Evolutionary conservation across 192 early-diverging fungal species (phyloP).

Genomic region (Coemansia umbellata): DNA sequence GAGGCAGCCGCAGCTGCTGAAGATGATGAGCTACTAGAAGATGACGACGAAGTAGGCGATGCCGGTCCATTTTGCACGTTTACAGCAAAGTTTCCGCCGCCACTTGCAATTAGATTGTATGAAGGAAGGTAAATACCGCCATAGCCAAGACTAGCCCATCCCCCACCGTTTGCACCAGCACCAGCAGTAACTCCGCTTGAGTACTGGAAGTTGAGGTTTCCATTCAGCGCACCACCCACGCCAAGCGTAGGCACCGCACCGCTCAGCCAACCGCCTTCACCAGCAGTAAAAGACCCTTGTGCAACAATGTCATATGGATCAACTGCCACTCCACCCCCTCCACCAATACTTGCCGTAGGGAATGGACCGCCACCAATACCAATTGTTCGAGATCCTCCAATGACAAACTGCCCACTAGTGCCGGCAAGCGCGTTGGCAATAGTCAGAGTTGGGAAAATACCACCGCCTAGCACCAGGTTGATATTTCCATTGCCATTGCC

Average conservation of each 20-base stretch:
- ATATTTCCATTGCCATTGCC: conserved; percentile 10
- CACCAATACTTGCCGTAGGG: conserved; percentile 5
- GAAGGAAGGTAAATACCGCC: conserved; percentile 24
- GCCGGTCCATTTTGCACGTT: conserved; percentile 17
- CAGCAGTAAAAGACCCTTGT: conserved; percentile 15
- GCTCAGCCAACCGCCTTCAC: conserved; percentile 21
- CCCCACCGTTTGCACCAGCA: conserved; percentile 9
- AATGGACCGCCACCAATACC: conserved; percentile 16
- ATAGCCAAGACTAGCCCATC: conserved; percentile 4
- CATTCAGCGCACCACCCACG: conserved; percentile 5
- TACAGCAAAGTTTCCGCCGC: conserved; percentile 8
- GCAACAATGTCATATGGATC: conserved; percentile 8
- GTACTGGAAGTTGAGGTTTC: conserved; percentile 1
- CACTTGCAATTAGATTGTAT: conserved; percentile 2
- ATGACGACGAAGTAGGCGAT: background rate
- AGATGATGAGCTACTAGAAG: background rate
- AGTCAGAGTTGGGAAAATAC: conserved; percentile 25
- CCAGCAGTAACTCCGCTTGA: conserved; percentile 4
- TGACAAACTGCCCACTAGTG: background rate
- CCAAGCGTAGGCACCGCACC: conserved; percentile 11
- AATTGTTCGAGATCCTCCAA: conserved; percentile 12
- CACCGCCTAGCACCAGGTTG: conserved; percentile 20
- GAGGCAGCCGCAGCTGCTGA: conserved; percentile 5
- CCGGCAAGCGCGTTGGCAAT: conserved; percentile 8
- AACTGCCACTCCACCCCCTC: conserved; percentile 2